Base-by-base conservation (phyloP, 177 flowering plant genomes). In the Vitis hybrid region DNA sequence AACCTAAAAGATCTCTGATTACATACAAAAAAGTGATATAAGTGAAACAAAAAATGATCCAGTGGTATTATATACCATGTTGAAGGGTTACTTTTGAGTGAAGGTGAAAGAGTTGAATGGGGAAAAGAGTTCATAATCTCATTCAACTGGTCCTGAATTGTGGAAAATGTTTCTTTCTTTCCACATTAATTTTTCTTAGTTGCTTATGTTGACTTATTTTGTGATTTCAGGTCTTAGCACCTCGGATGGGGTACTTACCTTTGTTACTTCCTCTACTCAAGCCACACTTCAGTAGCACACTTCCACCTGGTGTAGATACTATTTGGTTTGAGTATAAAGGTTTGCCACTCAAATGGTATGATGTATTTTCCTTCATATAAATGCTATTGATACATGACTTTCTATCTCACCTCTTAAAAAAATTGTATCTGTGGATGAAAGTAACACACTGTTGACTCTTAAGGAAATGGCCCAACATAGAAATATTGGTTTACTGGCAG, bases 291-390 rank as follows among this genome's bases (percentile, higher is more conserved):
- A 80, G 86, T 69, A 67, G 75, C 73, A 64, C 97, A 12, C 98
- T 96, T 80, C 99, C 99, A 65, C 98, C 98, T 65, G 97, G 97
- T 3, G 79, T 55, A 1, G 98, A 93, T 73, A 86, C 94, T 51
- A 78, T 93, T 51, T 96, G 99, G 98, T 93, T 93, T 78, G 99
- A 96, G 51, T 96, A 88, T 83, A 92, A 88, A 69, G 98, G 98
- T 7, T 71, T 96, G 80, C 98, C 99, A 31, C 82, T 96, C 61
- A 93, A 93, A 79, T 92, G 98, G 99, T 96, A 83, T 65, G 75
- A 10, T 31, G 18, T 66, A 51, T 55, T 66, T 61, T 52, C 55
- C 20, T 49, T 62, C 20, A 39, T 39, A 39, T 8, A 39, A 5
- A 39, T 39, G 3, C 0, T 60, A 10, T 51, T 10, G 56, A 13